Conservation (phyloP, 2,329 filamentous ascomycete genomes). For the Exophiala lecanii-corni region DNA sequence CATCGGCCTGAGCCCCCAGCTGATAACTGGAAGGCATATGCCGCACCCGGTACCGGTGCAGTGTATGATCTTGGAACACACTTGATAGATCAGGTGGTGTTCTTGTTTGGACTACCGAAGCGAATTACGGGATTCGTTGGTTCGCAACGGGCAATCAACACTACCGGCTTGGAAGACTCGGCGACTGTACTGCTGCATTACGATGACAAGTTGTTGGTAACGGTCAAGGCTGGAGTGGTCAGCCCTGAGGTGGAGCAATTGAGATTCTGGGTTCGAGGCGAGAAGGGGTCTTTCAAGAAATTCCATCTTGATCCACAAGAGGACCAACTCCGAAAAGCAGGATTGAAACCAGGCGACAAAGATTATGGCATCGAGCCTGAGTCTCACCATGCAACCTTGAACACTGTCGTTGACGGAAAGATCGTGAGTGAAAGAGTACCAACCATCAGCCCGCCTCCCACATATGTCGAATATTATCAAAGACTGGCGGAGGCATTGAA, state of each 20-base stretch:
- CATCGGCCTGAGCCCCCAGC: conserved; percentile 56
- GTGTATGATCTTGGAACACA: conserved; percentile 74
- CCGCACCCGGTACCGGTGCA: conserved; percentile 61
- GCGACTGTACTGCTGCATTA: conserved; percentile 65
- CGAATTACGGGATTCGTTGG: conserved; percentile 64
- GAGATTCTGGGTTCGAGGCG: conserved; percentile 72
- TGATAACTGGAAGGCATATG: conserved; percentile 63
- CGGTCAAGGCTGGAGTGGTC: conserved; percentile 64
- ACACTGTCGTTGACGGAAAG: conserved; percentile 51
- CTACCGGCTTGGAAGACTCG: conserved; percentile 43
- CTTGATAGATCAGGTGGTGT: conserved; percentile 68
- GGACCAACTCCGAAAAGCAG: conserved; percentile 60
- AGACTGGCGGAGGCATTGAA: conserved; percentile 49
- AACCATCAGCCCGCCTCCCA: conserved; percentile 56
- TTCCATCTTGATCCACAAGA: conserved; percentile 68
- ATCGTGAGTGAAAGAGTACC: conserved; percentile 47
- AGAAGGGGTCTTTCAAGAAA: conserved; percentile 72
- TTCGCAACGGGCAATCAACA: conserved; percentile 60
- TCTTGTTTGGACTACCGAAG: conserved; percentile 64
- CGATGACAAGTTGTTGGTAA: conserved; percentile 51
- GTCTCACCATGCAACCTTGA: conserved; percentile 56
- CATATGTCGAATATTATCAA: conserved; percentile 65
- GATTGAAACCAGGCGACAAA: conserved; percentile 56
- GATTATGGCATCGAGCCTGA: conserved; percentile 62
- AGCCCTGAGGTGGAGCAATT: conserved; percentile 66